Evolutionary conservation across 352 stramenopile species (phyloP).

Genomic region (Blastocystis hominis): DNA sequence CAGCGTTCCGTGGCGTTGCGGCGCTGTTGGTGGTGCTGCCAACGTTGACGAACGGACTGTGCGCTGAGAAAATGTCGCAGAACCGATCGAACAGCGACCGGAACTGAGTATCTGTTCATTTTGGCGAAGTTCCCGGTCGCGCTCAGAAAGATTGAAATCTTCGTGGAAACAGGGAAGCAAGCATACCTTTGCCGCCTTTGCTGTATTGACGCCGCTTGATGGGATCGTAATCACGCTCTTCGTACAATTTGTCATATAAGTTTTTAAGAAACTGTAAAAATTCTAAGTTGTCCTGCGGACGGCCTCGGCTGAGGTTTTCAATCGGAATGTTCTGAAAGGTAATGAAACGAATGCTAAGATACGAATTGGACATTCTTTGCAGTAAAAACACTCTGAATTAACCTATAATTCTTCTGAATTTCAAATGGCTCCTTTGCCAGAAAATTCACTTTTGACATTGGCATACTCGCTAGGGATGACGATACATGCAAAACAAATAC

Average conservation of each 20-base stretch:
- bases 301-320: conserved; percentile 8
- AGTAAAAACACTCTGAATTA: conserved; percentile 22
- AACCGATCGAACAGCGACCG: not conserved
- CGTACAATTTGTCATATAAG: conserved; percentile 7
- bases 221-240: conserved; percentile 20
- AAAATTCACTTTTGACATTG: conserved; percentile 41
- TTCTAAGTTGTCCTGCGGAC: conserved; percentile 43
- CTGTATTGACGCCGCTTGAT: not conserved
- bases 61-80: not conserved
- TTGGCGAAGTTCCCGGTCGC: not conserved
- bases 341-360: not conserved
- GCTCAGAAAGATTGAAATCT: not conserved
- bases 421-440: conserved; percentile 16
- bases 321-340: not conserved
- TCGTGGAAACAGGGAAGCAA: not conserved
- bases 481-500: not conserved
- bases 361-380: conserved; percentile 24
- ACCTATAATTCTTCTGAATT: conserved; percentile 26
- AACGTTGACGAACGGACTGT: not conserved
- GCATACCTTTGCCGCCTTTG: conserved; percentile 14
- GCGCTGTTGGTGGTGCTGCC: not conserved
- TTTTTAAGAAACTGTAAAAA: conserved; percentile 27
- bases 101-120: not conserved
- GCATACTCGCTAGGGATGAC: not conserved
- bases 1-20: not conserved